Percentiles rank a stretch among this genome's conserved stretches.
These are phyloP conservation scores for Magnaporthiopsis rhizophila DNA, from an alignment of 2,329 filamentous ascomycete genomes.

Conservation along the genomic window DNA sequence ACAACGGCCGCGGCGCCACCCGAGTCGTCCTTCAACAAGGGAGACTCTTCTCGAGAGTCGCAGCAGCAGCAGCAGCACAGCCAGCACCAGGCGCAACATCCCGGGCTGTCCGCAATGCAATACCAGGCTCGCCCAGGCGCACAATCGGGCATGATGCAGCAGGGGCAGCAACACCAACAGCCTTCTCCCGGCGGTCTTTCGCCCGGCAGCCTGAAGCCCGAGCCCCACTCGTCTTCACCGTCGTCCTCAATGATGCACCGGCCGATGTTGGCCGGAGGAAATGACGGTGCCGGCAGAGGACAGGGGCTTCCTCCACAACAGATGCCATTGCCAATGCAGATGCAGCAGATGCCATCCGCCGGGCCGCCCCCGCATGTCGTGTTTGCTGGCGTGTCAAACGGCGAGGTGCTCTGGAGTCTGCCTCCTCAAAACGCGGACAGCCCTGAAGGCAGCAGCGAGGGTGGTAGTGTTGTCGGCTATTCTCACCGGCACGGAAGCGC, in stretches of 20 bases:
- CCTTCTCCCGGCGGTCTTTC: not conserved
- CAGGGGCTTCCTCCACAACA: constrained; percentile 3
- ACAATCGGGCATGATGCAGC: constrained; percentile 12
- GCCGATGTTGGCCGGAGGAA: constrained; percentile 3
- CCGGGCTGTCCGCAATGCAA: not conserved
- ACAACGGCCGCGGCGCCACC: constrained; percentile 11
- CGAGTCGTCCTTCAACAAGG: constrained; percentile 10
- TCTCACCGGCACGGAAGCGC: not conserved
- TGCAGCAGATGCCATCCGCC: constrained; percentile 7
- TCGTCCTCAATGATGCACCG: not conserved
- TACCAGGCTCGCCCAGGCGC: not conserved
- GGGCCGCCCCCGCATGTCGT: constrained; percentile 24
- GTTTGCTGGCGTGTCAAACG: constrained; percentile 39
- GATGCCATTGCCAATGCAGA: constrained; percentile 6
- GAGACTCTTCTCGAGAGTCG: not conserved
- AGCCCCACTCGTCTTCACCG: not conserved
- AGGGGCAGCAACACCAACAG: constrained; percentile 10
- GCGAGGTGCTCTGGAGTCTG: constrained; percentile 37
- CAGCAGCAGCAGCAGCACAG: constrained; percentile 6
- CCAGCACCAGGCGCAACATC: constrained; percentile 5
- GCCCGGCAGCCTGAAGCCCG: constrained; percentile 7
- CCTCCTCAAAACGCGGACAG: constrained; percentile 26
- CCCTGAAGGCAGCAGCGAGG: constrained; percentile 35
- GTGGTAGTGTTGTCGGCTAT: constrained; percentile 23
- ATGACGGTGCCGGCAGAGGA: not conserved